Conservation (phyloP, 306 rosid species). For the Vigna angularis region DNA sequence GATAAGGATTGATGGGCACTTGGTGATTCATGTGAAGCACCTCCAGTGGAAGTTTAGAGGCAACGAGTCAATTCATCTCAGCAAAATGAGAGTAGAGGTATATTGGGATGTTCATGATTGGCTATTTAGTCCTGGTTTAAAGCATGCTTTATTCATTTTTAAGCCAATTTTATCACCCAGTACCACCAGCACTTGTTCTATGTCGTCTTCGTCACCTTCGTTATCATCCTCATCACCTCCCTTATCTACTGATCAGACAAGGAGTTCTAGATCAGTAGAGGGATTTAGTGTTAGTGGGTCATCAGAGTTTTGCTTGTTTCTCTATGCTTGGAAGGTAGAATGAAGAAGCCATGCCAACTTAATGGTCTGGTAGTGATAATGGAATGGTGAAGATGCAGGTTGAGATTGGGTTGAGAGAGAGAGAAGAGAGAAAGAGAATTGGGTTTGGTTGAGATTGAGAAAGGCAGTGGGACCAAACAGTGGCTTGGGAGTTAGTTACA, state of each 20-base stretch:
- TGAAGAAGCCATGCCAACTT: conserved; percentile 39
- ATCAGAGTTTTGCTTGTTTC: conserved; percentile 84
- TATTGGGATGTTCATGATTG: conserved; percentile 96
- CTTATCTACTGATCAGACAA: conserved; percentile 53
- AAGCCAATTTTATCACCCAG: conserved; percentile 66
- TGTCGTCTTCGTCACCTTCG: conserved; percentile 48
- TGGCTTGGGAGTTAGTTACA: conserved; percentile 54
- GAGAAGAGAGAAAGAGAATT: conserved; percentile 11
- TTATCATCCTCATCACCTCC: conserved; percentile 60
- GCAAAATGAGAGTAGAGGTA: conserved; percentile 77
- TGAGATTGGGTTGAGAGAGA: conserved; percentile 41
- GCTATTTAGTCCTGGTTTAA: conserved; percentile 87
- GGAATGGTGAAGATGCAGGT: conserved; percentile 53
- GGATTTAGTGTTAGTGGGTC: conserved; percentile 66
- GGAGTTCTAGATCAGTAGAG: conserved; percentile 62
- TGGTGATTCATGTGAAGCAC: conserved; percentile 81
- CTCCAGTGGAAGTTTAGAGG: conserved; percentile 96
- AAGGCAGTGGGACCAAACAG: conserved; percentile 54
- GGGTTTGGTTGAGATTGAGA: conserved; percentile 36
- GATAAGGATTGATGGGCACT: conserved; percentile 81
- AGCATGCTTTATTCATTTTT: conserved; percentile 85
- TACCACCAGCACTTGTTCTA: conserved; percentile 10
- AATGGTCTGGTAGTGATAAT: conserved; percentile 40
- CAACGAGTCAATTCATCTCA: conserved; percentile 75
- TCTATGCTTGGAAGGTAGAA: conserved; percentile 91